A percentile compares a stretch with the other conserved stretches of the same genome.
phyloP scores from a whole-genome alignment of 805 yeast species.

The Yamadazyma olivae region DNA sequence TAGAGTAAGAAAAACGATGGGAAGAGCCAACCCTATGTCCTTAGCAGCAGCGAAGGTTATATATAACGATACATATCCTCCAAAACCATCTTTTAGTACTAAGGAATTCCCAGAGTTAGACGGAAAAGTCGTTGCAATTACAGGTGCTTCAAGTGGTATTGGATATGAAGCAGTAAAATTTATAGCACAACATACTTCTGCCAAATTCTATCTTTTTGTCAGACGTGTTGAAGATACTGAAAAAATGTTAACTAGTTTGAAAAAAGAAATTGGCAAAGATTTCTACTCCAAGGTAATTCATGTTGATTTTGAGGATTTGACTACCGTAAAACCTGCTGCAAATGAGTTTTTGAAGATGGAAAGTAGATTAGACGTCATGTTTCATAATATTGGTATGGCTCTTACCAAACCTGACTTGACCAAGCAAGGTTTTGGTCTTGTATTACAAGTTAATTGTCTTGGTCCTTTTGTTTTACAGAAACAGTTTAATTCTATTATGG shows the following conservation, averaged over 20 bases:
- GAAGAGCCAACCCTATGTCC: no score
- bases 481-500: slow-evolving; percentile 12
- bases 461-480: background rate
- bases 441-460: background rate
- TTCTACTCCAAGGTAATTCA: slow-evolving; percentile 12
- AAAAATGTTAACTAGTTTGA: slow-evolving; percentile 22
- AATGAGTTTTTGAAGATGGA: slow-evolving; percentile 16
- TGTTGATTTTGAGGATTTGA: slow-evolving; percentile 38
- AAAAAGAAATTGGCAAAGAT: slow-evolving; percentile 17
- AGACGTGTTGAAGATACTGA: slow-evolving; percentile 31
- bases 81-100: slow-evolving; percentile 9
- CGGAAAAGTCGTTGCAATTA: slow-evolving; percentile 35
- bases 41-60: no score
- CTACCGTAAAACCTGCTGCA: slow-evolving; percentile 37
- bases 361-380: slow-evolving; percentile 17
- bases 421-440: background rate
- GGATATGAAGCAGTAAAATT: slow-evolving; percentile 25
- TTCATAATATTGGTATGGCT: slow-evolving; percentile 28
- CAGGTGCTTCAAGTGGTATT: slow-evolving; percentile 40
- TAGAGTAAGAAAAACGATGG: no score
- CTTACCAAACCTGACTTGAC: slow-evolving; percentile 28
- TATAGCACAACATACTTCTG: slow-evolving; percentile 25
- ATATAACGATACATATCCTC: background rate
- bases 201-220: slow-evolving; percentile 33
- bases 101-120: slow-evolving; percentile 27